phyloP scores from a whole-genome alignment of 305 asterid genomes.

The Fraxinus xanthoxyloides region DNA sequence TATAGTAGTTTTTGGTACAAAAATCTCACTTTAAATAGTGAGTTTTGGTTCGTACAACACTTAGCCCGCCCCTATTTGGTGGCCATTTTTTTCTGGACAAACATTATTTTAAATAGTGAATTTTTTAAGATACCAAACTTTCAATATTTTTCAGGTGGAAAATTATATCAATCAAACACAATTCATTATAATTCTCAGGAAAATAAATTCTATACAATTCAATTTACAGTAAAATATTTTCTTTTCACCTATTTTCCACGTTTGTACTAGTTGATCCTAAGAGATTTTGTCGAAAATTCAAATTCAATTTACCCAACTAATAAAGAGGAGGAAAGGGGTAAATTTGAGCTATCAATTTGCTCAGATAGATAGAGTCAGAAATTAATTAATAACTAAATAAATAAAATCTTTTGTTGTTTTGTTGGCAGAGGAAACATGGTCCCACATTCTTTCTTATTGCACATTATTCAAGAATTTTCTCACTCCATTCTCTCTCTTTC shows the following conservation, averaged over 20 bases:
- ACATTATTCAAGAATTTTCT: background rate
- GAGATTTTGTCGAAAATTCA: background rate
- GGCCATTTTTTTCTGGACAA: no score
- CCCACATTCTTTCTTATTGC: background rate
- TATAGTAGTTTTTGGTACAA: background rate
- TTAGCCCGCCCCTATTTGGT: background rate
- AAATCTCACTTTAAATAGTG: background rate
- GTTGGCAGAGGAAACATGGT: background rate
- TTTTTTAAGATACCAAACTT: no score
- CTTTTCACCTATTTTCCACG: no score
- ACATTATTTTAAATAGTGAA: no score
- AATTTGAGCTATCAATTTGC: background rate
- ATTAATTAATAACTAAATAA: background rate
- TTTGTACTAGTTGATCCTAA: no score
- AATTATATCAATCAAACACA: no score
- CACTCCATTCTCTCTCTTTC: background rate
- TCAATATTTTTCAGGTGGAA: no score
- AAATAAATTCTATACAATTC: no score
- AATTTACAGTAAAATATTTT: no score
- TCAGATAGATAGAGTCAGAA: background rate
- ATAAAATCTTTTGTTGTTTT: background rate
- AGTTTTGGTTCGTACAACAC: background rate
- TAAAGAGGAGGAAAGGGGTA: background rate
- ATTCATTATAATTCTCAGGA: no score
- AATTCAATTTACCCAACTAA: background rate